Percentiles rank a stretch among this genome's conserved stretches.
Evolutionary conservation across 306 rosid species (phyloP).

Genomic region (Trifolium subterraneum): DNA sequence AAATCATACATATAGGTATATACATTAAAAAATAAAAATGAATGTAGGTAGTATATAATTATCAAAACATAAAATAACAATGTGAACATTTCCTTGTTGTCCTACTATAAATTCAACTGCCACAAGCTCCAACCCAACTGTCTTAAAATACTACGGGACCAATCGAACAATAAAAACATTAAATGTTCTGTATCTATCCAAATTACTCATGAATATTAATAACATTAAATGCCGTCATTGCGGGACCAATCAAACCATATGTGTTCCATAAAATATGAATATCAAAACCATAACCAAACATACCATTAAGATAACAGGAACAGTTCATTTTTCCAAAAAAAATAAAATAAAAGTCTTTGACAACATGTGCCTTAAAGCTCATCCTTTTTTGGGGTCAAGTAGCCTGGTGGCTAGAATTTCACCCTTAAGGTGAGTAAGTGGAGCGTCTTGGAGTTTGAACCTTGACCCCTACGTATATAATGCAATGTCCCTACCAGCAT

Average conservation of each 20-base stretch:
- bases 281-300: slow-evolving; percentile 19
- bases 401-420: no score
- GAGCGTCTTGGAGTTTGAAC: no score
- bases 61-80: background rate
- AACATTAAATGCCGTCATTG: slow-evolving; percentile 32
- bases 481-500: no score
- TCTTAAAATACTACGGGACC: background rate
- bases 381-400: no score
- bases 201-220: slow-evolving; percentile 9
- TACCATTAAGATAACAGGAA: background rate
- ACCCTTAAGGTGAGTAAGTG: no score
- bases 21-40: no score
- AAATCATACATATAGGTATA: background rate
- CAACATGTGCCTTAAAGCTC: no score
- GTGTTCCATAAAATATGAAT: slow-evolving; percentile 13
- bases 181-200: slow-evolving; percentile 26
- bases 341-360: background rate
- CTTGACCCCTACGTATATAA: no score
- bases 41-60: background rate
- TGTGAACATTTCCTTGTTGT: slow-evolving; percentile 21
- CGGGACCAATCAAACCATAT: slow-evolving; percentile 23
- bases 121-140: slow-evolving; percentile 24
- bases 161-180: background rate
- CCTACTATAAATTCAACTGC: slow-evolving; percentile 32
- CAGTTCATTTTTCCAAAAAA: background rate